A percentile compares a stretch with the other conserved stretches of the same genome.
These are phyloP conservation scores for Epichloe amarillans DNA, from an alignment of 2,329 filamentous ascomycete species.

Conservation along the genomic window DNA sequence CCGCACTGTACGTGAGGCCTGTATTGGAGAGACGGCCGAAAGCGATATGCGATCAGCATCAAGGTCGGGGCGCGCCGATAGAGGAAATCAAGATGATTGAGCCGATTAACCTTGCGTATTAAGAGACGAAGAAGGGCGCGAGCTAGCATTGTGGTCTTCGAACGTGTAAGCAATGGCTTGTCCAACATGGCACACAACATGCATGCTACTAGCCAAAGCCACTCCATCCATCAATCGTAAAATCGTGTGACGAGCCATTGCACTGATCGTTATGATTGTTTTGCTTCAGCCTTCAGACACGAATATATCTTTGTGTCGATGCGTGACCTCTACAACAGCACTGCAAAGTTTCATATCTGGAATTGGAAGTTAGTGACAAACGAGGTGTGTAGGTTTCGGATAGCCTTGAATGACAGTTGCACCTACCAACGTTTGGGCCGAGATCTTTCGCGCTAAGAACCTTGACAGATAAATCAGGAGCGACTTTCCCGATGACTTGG, in stretches of 20 bases:
- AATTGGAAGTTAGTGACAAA: not conserved
- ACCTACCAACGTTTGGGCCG: slow-evolving; percentile 55
- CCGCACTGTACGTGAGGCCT: not conserved
- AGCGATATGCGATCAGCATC: not conserved
- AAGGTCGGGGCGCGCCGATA: not conserved
- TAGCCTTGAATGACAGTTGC: not conserved
- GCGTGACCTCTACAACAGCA: slow-evolving; percentile 73
- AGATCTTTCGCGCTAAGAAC: slow-evolving; percentile 58
- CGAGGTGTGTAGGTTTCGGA: no score
- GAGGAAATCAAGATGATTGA: not conserved
- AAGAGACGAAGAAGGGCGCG: not conserved
- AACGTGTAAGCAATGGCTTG: not conserved
- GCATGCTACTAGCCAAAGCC: not conserved
- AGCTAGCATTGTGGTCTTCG: not conserved
- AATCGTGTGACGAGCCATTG: not conserved
- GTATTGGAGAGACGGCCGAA: not conserved
- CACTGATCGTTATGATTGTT: not conserved
- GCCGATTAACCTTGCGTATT: not conserved
- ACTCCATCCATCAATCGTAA: not conserved
- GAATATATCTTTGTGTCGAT: slow-evolving; percentile 71
- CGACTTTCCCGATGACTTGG: slow-evolving; percentile 71
- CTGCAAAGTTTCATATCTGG: slow-evolving; percentile 64
- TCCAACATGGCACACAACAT: not conserved
- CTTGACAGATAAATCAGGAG: slow-evolving; percentile 57
- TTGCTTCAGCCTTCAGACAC: slow-evolving; percentile 34